Conservation (phyloP, 495 filamentous ascomycete species). For the Evernia prunastri region DNA sequence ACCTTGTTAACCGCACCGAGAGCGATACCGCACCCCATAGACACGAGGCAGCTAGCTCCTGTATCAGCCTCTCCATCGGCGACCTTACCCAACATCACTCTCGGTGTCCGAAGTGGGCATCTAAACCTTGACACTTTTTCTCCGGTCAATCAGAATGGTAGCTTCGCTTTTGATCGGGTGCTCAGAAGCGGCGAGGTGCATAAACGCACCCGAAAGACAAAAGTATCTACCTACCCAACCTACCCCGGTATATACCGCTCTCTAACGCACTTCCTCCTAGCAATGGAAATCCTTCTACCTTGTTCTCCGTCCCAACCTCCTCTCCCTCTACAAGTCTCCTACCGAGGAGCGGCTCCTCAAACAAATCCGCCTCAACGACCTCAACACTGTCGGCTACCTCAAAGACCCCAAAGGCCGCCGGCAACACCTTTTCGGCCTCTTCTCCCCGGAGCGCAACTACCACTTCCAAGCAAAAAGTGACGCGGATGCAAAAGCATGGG, state of each 20-base stretch:
- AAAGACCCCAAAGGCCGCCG: slow-evolving; percentile 79
- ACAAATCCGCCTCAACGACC: slow-evolving; percentile 79
- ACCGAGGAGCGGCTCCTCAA: slow-evolving; percentile 82
- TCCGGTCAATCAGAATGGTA: slow-evolving; percentile 89
- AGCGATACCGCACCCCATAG: slow-evolving; percentile 12
- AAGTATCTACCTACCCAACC: slow-evolving; percentile 47
- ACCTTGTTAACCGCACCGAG: background rate
- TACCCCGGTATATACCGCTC: background rate
- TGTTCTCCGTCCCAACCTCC: slow-evolving; percentile 84
- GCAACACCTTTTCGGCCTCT: slow-evolving; percentile 83
- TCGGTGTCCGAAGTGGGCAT: slow-evolving; percentile 40
- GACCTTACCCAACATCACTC: background rate
- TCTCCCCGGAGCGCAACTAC: slow-evolving; percentile 84
- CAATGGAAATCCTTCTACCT: slow-evolving; percentile 83
- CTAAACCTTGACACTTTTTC: slow-evolving; percentile 58
- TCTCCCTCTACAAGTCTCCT: slow-evolving; percentile 91
- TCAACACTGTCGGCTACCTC: slow-evolving; percentile 82
- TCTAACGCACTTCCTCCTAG: slow-evolving; percentile 33
- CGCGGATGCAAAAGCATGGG: slow-evolving; percentile 81
- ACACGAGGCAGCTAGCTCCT: background rate
- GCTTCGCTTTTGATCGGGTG: slow-evolving; percentile 90
- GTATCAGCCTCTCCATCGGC: background rate
- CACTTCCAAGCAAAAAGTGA: slow-evolving; percentile 71
- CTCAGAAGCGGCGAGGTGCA: slow-evolving; percentile 78
- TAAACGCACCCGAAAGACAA: slow-evolving; percentile 88